Conservation (phyloP, 2,329 filamentous ascomycete species). For the Sphaceloma murrayae region DNA sequence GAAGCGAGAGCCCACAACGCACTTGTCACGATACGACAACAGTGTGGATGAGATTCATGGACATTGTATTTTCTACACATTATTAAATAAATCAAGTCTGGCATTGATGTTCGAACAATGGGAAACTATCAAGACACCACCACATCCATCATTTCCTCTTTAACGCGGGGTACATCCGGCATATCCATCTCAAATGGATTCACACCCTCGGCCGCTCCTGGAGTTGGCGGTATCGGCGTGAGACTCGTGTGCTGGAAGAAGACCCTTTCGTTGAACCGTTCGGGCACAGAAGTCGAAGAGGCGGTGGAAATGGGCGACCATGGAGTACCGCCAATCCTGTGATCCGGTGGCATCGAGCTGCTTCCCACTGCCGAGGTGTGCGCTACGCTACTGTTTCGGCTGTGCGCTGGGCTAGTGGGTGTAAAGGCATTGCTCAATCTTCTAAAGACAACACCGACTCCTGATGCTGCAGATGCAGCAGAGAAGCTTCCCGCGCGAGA, state of each 20-base stretch:
- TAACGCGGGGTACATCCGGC: conserved; percentile 20
- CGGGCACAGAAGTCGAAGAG: conserved; percentile 33
- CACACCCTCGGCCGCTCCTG: conserved; percentile 26
- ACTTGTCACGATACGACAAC: too few relatives aligned
- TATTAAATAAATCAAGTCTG: too few relatives aligned
- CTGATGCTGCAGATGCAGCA: not conserved
- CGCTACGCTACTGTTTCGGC: not conserved
- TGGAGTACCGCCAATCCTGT: conserved; percentile 15
- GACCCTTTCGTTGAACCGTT: conserved; percentile 22
- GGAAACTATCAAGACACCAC: not conserved
- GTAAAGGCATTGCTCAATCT: conserved; percentile 6
- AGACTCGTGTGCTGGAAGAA: conserved; percentile 27
- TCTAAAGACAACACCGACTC: not conserved
- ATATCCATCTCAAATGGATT: conserved; percentile 32
- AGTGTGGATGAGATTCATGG: too few relatives aligned
- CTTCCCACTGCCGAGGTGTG: not conserved
- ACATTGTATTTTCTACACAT: too few relatives aligned
- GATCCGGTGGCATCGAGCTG: not conserved
- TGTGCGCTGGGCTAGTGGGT: not conserved
- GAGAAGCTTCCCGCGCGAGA: conserved; percentile 22
- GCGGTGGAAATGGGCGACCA: conserved; percentile 30
- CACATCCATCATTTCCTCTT: conserved; percentile 20
- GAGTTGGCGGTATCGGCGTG: conserved; percentile 35
- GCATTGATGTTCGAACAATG: too few relatives aligned
- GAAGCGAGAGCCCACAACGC: too few relatives aligned